Evolutionary conservation across 306 rosid species (phyloP).

Genomic region (Pueraria montana): DNA sequence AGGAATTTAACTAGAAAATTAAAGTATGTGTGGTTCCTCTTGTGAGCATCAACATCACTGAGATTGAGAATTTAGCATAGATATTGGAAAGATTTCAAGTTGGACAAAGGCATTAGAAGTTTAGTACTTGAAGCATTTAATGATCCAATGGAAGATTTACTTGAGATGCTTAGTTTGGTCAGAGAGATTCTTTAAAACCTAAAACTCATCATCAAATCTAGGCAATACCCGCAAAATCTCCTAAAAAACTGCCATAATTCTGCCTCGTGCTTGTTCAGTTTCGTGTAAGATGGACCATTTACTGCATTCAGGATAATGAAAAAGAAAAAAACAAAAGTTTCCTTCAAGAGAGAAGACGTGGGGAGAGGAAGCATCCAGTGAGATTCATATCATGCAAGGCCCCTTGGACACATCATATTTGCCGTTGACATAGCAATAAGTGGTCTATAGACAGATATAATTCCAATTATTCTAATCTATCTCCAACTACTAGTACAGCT

Average conservation of each 20-base stretch:
- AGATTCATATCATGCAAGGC: conserved; percentile 66
- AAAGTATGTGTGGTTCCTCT: conserved; percentile 43
- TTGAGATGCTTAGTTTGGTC: conserved; percentile 56
- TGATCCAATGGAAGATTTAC: conserved; percentile 59
- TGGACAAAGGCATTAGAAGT: conserved; percentile 52
- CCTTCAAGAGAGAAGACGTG: conserved; percentile 52
- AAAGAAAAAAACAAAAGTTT: not conserved
- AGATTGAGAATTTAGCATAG: conserved; percentile 68
- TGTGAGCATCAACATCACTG: conserved; percentile 50
- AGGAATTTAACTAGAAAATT: not conserved
- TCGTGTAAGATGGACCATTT: conserved; percentile 45
- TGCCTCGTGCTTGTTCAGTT: conserved; percentile 68
- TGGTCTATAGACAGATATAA: conserved; percentile 64
- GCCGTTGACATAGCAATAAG: conserved; percentile 73
- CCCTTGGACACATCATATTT: conserved; percentile 50
- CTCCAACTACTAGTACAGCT: conserved; percentile 78
- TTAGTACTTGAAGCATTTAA: conserved; percentile 58
- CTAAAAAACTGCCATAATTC: conserved; percentile 72
- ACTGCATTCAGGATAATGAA: conserved; percentile 40
- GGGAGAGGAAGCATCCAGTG: conserved; percentile 75
- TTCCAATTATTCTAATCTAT: conserved; percentile 66
- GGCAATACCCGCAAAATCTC: conserved; percentile 64
- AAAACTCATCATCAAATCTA: conserved; percentile 63
- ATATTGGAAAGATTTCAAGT: conserved; percentile 72
- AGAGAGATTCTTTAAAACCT: conserved; percentile 61